Conservation (phyloP, 768 basidiomycete genomes). For the Pleurotus ostreatus region DNA sequence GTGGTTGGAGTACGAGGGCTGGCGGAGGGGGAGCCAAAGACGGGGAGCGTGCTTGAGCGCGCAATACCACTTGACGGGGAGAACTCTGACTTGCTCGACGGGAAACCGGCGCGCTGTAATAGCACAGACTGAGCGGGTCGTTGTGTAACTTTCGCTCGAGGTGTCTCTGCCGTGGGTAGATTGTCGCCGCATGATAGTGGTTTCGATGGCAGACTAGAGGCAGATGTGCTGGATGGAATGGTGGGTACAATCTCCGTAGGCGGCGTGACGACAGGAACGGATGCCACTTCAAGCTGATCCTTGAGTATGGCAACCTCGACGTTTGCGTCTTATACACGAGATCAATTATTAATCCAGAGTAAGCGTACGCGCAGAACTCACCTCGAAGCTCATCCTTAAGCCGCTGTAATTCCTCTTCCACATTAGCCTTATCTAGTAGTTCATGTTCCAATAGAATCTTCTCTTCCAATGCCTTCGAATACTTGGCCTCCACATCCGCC, state of each 20-base stretch:
- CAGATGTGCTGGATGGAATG: conserved; percentile 23
- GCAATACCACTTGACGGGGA: conserved; percentile 40
- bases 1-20: conserved; percentile 44
- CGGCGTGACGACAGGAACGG: conserved; percentile 20
- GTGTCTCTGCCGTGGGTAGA: conserved; percentile 31
- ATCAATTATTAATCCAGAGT: conserved; percentile 13
- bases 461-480: conserved; percentile 89
- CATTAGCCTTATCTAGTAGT: conserved; percentile 79
- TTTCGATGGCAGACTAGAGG: conserved; percentile 31
- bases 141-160: conserved; percentile 30
- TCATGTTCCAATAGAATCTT: conserved; percentile 98
- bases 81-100: conserved; percentile 37
- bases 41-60: conserved; percentile 57
- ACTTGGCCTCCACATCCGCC: conserved; percentile 82
- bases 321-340: conserved; percentile 59
- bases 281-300: conserved; percentile 56
- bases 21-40: conserved; percentile 36
- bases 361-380: conserved; percentile 24
- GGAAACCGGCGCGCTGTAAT: conserved; percentile 50
- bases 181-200: conserved; percentile 32
- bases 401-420: conserved; percentile 90
- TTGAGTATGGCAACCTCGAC: conserved; percentile 81
- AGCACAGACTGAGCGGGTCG: conserved; percentile 40
- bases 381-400: conserved; percentile 92
- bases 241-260: conserved; percentile 19